Conservation (phyloP, 2,329 filamentous ascomycete genomes). For the Cordyceps pruinosa region DNA sequence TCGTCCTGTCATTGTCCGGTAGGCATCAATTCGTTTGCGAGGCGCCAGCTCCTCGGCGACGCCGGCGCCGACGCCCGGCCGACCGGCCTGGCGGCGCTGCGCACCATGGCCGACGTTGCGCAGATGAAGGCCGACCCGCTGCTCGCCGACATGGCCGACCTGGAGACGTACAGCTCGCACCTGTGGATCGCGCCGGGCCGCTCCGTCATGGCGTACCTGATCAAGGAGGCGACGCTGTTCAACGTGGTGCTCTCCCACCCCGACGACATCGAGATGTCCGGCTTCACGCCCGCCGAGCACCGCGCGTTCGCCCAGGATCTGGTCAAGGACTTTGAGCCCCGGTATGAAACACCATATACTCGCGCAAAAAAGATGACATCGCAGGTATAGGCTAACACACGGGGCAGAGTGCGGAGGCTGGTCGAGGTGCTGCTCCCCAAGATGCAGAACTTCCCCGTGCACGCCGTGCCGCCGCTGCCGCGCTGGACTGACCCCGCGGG, state of each 20-base stretch:
- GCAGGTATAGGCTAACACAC: too few relatives aligned
- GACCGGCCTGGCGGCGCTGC: conserved; percentile 34
- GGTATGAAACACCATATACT: background rate
- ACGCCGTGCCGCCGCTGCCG: conserved; percentile 14
- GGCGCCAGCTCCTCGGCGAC: conserved; percentile 15
- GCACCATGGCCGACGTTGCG: conserved; percentile 31
- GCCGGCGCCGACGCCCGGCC: conserved; percentile 14
- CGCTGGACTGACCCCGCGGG: conserved; percentile 14
- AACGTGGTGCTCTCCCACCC: conserved; percentile 38
- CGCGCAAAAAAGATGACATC: too few relatives aligned
- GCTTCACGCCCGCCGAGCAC: conserved; percentile 11
- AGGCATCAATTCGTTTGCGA: conserved; percentile 24
- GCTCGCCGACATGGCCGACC: conserved; percentile 28
- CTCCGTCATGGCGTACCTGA: conserved; percentile 39
- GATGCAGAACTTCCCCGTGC: conserved; percentile 16
- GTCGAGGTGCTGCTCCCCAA: conserved; percentile 10
- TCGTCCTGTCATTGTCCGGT: background rate
- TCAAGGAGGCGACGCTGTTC: conserved; percentile 32
- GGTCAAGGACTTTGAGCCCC: conserved; percentile 8
- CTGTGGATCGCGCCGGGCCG: conserved; percentile 32
- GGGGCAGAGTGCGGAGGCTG: conserved; percentile 12
- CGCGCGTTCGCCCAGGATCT: conserved; percentile 2
- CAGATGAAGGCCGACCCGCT: conserved; percentile 29
- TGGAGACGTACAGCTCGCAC: conserved; percentile 12
- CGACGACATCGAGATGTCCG: conserved; percentile 21